Percentiles rank a stretch among this genome's conserved stretches.
Evolutionary conservation across 192 early-diverging fungal genomes (phyloP).

Genomic region (Coemansia sp.): DNA sequence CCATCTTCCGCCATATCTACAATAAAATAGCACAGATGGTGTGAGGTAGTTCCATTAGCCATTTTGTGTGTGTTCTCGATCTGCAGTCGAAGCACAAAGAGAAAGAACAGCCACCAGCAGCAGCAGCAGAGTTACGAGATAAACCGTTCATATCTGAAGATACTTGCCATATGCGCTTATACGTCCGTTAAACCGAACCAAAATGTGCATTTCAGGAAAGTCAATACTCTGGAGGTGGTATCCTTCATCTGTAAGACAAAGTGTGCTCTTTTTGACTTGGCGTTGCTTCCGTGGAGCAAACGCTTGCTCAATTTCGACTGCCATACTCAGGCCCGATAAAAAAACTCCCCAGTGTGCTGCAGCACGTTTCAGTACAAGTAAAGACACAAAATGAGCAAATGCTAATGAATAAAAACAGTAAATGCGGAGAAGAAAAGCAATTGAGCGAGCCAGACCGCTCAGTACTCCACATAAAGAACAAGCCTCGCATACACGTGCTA

Average conservation of each 20-base stretch:
- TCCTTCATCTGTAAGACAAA: slow-evolving; percentile 24
- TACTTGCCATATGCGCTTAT: slow-evolving; percentile 14
- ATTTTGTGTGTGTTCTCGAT: neutral
- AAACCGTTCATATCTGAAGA: neutral
- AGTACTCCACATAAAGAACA: too few species aligned
- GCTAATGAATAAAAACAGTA: neutral
- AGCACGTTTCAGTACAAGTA: neutral
- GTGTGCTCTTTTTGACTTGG: slow-evolving; percentile 25
- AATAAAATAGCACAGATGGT: neutral
- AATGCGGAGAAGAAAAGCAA: neutral
- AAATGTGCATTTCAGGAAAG: slow-evolving; percentile 15
- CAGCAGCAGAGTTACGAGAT: too few species aligned
- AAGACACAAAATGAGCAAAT: neutral
- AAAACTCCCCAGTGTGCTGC: neutral
- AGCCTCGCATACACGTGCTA: too few species aligned
- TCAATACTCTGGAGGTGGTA: slow-evolving; percentile 43
- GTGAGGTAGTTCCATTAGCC: neutral
- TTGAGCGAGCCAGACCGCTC: neutral
- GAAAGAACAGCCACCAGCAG: neutral
- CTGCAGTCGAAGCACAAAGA: neutral
- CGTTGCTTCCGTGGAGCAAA: neutral
- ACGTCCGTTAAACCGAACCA: slow-evolving; percentile 28
- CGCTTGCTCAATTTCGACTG: neutral
- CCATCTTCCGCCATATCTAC: neutral
- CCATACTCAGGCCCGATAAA: neutral